Conservation (phyloP, 2,329 filamentous ascomycete species). For the Trichoderma sp. region DNA sequence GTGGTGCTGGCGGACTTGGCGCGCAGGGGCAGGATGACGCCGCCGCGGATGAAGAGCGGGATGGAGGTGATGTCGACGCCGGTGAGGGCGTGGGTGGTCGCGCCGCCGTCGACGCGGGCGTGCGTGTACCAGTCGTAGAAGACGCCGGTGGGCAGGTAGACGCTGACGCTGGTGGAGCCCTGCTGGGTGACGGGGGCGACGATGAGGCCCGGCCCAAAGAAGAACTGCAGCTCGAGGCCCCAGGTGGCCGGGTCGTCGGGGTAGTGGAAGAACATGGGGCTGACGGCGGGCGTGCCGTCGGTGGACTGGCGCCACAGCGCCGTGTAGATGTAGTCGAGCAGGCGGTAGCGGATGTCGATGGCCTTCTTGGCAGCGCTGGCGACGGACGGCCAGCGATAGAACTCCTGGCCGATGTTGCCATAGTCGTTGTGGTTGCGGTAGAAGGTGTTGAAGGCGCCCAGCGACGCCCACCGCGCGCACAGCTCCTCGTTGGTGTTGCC, state of each 20-base stretch:
- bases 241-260: slow-evolving; percentile 53
- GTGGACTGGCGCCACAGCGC: slow-evolving; percentile 62
- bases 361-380: slow-evolving; percentile 66
- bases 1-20: slow-evolving; percentile 63
- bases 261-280: slow-evolving; percentile 74
- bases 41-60: slow-evolving; percentile 69
- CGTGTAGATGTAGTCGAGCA: slow-evolving; percentile 85
- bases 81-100: slow-evolving; percentile 39
- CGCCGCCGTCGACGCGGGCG: slow-evolving; percentile 46
- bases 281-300: slow-evolving; percentile 66
- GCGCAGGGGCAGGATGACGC: slow-evolving; percentile 65
- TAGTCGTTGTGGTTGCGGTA: slow-evolving; percentile 68
- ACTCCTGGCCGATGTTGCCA: slow-evolving; percentile 58
- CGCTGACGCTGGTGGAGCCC: slow-evolving; percentile 47
- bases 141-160: slow-evolving; percentile 53
- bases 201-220: slow-evolving; percentile 53
- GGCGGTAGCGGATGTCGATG: slow-evolving; percentile 71
- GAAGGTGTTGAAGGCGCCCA: slow-evolving; percentile 72
- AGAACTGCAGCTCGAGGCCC: slow-evolving; percentile 53
- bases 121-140: slow-evolving; percentile 59
- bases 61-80: slow-evolving; percentile 52
- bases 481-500: slow-evolving; percentile 63
- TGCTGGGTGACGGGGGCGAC: slow-evolving; percentile 53
- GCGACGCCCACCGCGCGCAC: slow-evolving; percentile 68
- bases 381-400: slow-evolving; percentile 69